phyloP scores from a whole-genome alignment of 257 asterid species.

The Eucommia ulmoides region DNA sequence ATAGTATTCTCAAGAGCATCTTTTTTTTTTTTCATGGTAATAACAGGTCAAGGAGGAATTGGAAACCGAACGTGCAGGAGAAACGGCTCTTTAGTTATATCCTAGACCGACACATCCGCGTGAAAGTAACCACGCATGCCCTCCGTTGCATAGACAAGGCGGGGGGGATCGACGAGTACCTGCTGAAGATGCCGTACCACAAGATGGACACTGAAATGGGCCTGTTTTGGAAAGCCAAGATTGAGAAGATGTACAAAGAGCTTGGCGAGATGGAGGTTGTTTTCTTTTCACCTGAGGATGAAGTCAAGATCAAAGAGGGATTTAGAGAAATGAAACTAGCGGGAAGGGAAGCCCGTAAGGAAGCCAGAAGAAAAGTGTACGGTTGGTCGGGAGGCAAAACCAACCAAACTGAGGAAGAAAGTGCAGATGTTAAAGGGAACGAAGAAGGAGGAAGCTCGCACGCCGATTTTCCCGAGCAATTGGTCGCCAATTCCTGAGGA shows the following conservation, averaged over 20 bases:
- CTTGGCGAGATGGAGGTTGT: slow-evolving; percentile 83
- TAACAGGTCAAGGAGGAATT: slow-evolving; percentile 63
- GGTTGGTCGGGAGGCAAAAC: slow-evolving; percentile 47
- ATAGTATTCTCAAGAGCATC: slow-evolving; percentile 10
- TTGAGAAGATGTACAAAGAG: slow-evolving; percentile 77
- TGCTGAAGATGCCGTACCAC: slow-evolving; percentile 81
- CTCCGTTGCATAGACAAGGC: slow-evolving; percentile 96
- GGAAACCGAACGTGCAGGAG: slow-evolving; percentile 91
- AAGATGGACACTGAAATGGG: slow-evolving; percentile 90
- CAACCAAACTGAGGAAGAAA: slow-evolving; percentile 21
- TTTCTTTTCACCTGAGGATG: slow-evolving; percentile 75
- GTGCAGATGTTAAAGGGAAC: slow-evolving; percentile 15
- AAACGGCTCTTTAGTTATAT: slow-evolving; percentile 89
- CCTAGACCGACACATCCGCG: slow-evolving; percentile 71
- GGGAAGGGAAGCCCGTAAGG: slow-evolving; percentile 46
- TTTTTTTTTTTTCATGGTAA: slow-evolving; percentile 9
- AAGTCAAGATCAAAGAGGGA: slow-evolving; percentile 46
- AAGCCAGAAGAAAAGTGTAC: slow-evolving; percentile 55
- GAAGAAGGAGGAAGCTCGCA: slow-evolving; percentile 17
- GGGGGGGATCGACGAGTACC: slow-evolving; percentile 89
- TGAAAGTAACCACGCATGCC: slow-evolving; percentile 85
- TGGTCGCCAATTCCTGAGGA: slow-evolving; percentile 57
- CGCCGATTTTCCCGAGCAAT: slow-evolving; percentile 31
- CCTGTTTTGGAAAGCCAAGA: slow-evolving; percentile 79
- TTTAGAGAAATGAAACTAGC: slow-evolving; percentile 45